These are phyloP conservation scores for Fusarium sterilihyphosum DNA, from an alignment of 2,329 filamentous ascomycete species.

Conservation along the genomic window DNA sequence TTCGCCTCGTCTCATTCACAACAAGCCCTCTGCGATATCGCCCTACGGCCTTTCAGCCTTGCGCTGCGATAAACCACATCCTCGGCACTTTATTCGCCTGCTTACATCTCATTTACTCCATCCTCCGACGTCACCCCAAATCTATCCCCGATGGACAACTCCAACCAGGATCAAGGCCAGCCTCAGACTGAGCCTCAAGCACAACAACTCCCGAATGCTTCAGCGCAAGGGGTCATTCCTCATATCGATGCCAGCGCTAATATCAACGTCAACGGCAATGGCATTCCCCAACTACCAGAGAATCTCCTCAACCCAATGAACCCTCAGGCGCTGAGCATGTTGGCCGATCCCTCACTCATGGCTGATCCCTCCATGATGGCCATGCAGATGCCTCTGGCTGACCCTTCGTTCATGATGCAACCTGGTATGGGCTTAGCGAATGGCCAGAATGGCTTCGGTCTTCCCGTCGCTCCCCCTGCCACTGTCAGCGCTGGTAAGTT, in stretches of 20 bases:
- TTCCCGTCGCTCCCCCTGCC: constrained; percentile 35
- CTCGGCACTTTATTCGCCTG: not conserved
- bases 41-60: constrained; percentile 30
- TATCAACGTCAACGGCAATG: constrained; percentile 28
- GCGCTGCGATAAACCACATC: constrained; percentile 3
- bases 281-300: constrained; percentile 33
- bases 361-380: constrained; percentile 41
- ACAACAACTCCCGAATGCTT: constrained; percentile 30
- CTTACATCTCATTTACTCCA: not conserved
- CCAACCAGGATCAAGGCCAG: constrained; percentile 34
- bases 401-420: constrained; percentile 45
- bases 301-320: constrained; percentile 37
- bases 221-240: constrained; percentile 6
- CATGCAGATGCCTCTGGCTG: constrained; percentile 40
- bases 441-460: constrained; percentile 42
- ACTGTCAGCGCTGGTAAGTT: constrained; percentile 50
- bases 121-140: not conserved
- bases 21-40: constrained; percentile 26
- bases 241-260: constrained; percentile 11
- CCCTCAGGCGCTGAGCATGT: constrained; percentile 39
- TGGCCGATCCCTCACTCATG: constrained; percentile 40
- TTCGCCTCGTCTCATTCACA: constrained; percentile 33
- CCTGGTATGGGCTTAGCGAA: constrained; percentile 46
- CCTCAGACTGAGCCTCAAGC: constrained; percentile 30
- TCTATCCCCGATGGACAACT: constrained; percentile 29